Percentiles rank a stretch among this genome's conserved stretches.
These are phyloP conservation scores for Sarocladiaceae sp. DNA, from an alignment of 2,329 filamentous ascomycete genomes.

Conservation along the genomic window DNA sequence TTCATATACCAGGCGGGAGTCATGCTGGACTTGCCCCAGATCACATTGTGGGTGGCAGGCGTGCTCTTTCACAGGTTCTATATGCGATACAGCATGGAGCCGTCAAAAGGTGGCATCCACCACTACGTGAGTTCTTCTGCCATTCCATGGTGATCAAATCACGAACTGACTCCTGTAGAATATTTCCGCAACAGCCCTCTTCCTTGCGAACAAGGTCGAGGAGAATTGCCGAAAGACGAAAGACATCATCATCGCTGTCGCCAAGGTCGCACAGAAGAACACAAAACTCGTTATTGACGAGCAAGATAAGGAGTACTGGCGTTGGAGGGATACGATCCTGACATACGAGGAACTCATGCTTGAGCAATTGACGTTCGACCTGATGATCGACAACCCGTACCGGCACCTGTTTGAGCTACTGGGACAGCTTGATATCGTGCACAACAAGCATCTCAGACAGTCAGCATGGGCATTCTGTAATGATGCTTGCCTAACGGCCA, in stretches of 20 bases:
- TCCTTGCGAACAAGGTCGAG: conserved; percentile 94
- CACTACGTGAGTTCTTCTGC: conserved; percentile 67
- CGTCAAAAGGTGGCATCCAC: conserved; percentile 73
- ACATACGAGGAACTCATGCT: conserved; percentile 90
- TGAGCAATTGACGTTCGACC: conserved; percentile 88
- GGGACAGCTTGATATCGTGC: conserved; percentile 65
- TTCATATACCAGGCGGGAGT: conserved; percentile 95
- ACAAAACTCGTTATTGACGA: conserved; percentile 86
- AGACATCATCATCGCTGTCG: conserved; percentile 89
- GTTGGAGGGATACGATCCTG: conserved; percentile 91
- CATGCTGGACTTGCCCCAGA: conserved; percentile 85
- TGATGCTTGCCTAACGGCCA: conserved; percentile 77
- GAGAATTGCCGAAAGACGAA: conserved; percentile 96
- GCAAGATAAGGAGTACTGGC: conserved; percentile 97
- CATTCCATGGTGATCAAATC: neutral
- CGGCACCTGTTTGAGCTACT: conserved; percentile 78
- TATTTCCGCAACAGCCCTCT: conserved; percentile 85
- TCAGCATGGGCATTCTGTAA: conserved; percentile 92
- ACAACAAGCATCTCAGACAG: conserved; percentile 79
- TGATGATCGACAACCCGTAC: conserved; percentile 87
- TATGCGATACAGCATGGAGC: conserved; percentile 81
- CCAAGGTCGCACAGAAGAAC: conserved; percentile 93
- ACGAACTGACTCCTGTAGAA: conserved; percentile 41
- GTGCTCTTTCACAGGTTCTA: conserved; percentile 96
- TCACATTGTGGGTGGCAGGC: conserved; percentile 86